Conservation (phyloP, 352 stramenopile species). For the Plasmopara muralis region DNA sequence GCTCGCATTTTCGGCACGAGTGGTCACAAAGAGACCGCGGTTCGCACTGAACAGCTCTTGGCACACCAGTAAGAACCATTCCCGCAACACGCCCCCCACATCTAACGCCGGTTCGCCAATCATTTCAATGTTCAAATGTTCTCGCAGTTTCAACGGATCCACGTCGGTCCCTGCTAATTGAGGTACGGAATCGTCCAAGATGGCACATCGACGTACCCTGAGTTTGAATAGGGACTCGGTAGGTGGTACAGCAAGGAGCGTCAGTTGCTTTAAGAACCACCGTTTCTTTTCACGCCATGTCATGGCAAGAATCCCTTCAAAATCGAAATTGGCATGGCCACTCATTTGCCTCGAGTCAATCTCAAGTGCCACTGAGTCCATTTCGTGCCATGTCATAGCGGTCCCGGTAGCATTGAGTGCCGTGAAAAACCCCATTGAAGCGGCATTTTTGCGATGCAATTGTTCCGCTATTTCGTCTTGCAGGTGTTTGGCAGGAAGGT, state of each 20-base stretch:
- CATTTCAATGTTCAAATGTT: conserved; percentile 76
- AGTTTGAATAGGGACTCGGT: conserved; percentile 59
- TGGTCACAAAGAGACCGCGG: conserved; percentile 59
- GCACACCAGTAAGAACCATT: conserved; percentile 74
- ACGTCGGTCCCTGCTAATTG: conserved; percentile 32
- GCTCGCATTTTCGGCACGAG: conserved; percentile 66
- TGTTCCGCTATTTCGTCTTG: conserved; percentile 48
- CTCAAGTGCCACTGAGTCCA: conserved; percentile 38
- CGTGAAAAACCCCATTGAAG: conserved; percentile 62
- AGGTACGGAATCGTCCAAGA: conserved; percentile 64
- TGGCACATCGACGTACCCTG: conserved; percentile 38
- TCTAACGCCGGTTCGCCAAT: conserved; percentile 65
- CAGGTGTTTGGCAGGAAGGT: conserved; percentile 35
- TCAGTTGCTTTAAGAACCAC: conserved; percentile 72
- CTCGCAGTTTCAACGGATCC: conserved; percentile 28
- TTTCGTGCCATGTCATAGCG: conserved; percentile 43
- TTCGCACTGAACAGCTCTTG: conserved; percentile 72
- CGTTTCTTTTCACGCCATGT: conserved; percentile 65
- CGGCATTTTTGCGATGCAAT: conserved; percentile 70
- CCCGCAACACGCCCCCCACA: conserved; percentile 67
- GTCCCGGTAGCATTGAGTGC: conserved; percentile 43
- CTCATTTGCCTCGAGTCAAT: conserved; percentile 26
- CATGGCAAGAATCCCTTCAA: conserved; percentile 65
- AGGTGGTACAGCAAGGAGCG: conserved; percentile 44
- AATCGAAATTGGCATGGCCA: conserved; percentile 22